These are phyloP conservation scores for Anisogramma anomala DNA, from an alignment of 2,329 filamentous ascomycete species.

Conservation along the genomic window DNA sequence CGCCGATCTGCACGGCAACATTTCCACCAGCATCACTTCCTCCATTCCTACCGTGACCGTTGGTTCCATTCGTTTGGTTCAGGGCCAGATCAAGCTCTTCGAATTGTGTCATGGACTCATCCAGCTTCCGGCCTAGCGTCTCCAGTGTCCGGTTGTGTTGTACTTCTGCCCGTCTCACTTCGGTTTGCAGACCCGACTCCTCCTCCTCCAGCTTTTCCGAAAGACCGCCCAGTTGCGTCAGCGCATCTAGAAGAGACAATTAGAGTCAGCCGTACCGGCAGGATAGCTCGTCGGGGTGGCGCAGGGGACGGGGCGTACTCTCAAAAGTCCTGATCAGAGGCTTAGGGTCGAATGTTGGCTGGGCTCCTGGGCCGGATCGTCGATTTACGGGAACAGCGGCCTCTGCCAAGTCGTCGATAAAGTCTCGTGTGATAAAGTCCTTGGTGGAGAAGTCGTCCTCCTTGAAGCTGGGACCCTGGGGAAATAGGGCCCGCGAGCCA, in stretches of 20 bases:
- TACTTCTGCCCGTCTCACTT: slow-evolving; percentile 80
- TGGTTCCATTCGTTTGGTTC: slow-evolving; percentile 43
- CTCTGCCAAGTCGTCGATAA: slow-evolving; percentile 86
- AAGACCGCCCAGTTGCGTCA: slow-evolving; percentile 57
- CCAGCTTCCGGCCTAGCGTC: slow-evolving; percentile 76
- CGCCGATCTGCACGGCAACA: slow-evolving; percentile 87
- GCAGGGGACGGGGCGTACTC: slow-evolving; percentile 33
- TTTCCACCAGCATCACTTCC: slow-evolving; percentile 60
- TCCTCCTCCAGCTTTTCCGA: slow-evolving; percentile 77
- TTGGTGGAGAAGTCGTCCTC: slow-evolving; percentile 79
- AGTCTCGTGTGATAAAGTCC: slow-evolving; percentile 97
- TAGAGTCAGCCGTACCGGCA: slow-evolving; percentile 18
- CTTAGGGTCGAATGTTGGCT: slow-evolving; percentile 74
- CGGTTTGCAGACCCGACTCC: slow-evolving; percentile 82
- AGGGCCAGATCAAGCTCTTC: slow-evolving; percentile 78
- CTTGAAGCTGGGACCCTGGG: slow-evolving; percentile 69
- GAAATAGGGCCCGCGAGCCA: slow-evolving; percentile 57
- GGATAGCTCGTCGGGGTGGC: neutral
- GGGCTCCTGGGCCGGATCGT: slow-evolving; percentile 55
- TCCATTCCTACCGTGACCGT: slow-evolving; percentile 33
- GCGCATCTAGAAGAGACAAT: slow-evolving; percentile 34
- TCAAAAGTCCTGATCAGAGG: slow-evolving; percentile 94
- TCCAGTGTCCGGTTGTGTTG: slow-evolving; percentile 89
- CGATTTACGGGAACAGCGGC: slow-evolving; percentile 68
- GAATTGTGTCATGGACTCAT: slow-evolving; percentile 85